Percentiles rank a stretch among this genome's conserved stretches.
phyloP scores from a whole-genome alignment of 2,329 filamentous ascomycete species.

The Mycogone perniciosa region DNA sequence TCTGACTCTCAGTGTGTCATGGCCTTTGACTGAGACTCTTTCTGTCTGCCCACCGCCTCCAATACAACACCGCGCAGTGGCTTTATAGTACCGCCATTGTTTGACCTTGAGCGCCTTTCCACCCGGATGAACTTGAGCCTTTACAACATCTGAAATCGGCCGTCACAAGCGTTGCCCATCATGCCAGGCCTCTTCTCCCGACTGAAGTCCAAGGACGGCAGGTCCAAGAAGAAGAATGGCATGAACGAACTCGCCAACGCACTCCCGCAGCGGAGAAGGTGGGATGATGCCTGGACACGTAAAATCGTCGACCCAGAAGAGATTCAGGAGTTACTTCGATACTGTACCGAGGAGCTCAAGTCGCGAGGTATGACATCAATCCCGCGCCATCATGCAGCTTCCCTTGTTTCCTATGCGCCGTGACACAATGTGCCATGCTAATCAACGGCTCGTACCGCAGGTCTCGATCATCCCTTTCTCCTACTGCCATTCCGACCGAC shows the following conservation, averaged over 20 bases:
- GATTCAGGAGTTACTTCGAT: slow-evolving; percentile 76
- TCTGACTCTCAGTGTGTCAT: background rate
- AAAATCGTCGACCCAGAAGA: slow-evolving; percentile 81
- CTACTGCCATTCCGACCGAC: slow-evolving; percentile 90
- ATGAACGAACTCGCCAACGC: slow-evolving; percentile 44
- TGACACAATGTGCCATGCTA: background rate
- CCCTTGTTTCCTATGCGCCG: background rate
- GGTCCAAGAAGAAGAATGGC: slow-evolving; percentile 59
- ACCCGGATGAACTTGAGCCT: no score
- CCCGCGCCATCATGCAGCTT: background rate
- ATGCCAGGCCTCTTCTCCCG: slow-evolving; percentile 57
- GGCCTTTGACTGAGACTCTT: background rate
- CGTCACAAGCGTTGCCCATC: slow-evolving; percentile 18
- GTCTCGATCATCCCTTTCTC: slow-evolving; percentile 84
- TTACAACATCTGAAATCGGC: background rate
- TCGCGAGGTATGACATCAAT: slow-evolving; percentile 61
- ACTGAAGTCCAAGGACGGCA: slow-evolving; percentile 69
- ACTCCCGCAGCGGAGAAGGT: slow-evolving; percentile 63
- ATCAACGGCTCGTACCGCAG: slow-evolving; percentile 36
- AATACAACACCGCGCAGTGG: no score
- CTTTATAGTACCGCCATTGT: background rate
- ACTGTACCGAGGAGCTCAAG: slow-evolving; percentile 88
- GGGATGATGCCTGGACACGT: slow-evolving; percentile 83
- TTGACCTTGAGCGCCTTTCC: slow-evolving; percentile 3
- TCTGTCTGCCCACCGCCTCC: background rate